phyloP scores from a whole-genome alignment of 2,329 filamentous ascomycete genomes.

The Hypoxylon sp. region DNA sequence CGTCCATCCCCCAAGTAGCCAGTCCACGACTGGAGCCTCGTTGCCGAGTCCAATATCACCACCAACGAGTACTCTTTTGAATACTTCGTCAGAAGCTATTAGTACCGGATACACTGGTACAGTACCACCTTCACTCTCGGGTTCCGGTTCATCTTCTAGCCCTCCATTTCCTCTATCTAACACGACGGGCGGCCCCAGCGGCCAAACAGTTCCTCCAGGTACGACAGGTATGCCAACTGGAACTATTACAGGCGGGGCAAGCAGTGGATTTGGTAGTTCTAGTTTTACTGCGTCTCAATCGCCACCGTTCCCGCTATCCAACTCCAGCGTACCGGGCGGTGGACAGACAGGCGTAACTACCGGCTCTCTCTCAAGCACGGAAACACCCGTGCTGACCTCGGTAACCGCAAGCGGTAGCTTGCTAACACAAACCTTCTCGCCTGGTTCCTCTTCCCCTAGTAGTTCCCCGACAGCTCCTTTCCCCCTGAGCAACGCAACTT shows the following conservation, averaged over 20 bases:
- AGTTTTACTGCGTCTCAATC: slow-evolving; percentile 14
- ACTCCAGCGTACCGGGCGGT: slow-evolving; percentile 33
- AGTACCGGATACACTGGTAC: slow-evolving; percentile 15
- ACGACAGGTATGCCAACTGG: slow-evolving; percentile 14
- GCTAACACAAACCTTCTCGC: slow-evolving; percentile 1
- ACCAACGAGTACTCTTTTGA: slow-evolving; percentile 1
- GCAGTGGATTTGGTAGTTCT: slow-evolving; percentile 18
- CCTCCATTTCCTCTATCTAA: slow-evolving; percentile 33
- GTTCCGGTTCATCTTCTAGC: slow-evolving; percentile 12
- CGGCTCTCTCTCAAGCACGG: slow-evolving; percentile 11
- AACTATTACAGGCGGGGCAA: slow-evolving; percentile 4
- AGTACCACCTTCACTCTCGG: neutral
- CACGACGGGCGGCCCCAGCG: slow-evolving; percentile 25
- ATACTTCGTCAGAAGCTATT: slow-evolving; percentile 2
- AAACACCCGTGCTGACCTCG: slow-evolving; percentile 7
- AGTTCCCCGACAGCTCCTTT: slow-evolving; percentile 32
- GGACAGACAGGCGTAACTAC: slow-evolving; percentile 24
- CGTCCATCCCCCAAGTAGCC: slow-evolving; percentile 5
- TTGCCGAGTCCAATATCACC: neutral
- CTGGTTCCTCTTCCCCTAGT: slow-evolving; percentile 8
- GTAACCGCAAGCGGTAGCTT: slow-evolving; percentile 17
- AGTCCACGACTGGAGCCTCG: slow-evolving; percentile 7
- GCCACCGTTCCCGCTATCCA: slow-evolving; percentile 40
- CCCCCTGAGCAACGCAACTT: slow-evolving; percentile 30
- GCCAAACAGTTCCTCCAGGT: slow-evolving; percentile 29